Evolutionary conservation across 805 yeast genomes (phyloP), one percentile per base, ranked within the genome.

Genomic region (Spathaspora sp.): DNA sequence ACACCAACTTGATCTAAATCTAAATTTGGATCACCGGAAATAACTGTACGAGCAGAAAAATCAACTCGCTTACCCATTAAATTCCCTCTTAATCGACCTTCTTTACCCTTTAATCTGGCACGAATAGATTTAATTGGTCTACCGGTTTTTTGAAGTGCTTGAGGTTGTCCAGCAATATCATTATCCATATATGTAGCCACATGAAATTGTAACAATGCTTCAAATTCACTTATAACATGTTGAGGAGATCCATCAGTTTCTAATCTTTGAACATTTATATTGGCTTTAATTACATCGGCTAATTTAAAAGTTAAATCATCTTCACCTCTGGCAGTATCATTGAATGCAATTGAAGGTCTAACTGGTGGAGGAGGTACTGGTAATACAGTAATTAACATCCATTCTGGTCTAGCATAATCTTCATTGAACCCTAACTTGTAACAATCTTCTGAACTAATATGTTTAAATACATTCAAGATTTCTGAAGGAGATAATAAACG

Each of bases 281-380:
- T 94, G 3, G 99, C 98, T 70, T 94, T 94, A 63, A 94, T 75
- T 48, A 94, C 92, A 79, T 94, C 99, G 8, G 98, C 97, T 58
- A 94, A 78, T 72, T 94, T 94, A 69, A 92, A 94, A 1, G 99
- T 94, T 72, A 94, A 86, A 79, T 94, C 99, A 82, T 94, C 99
- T 70, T 94, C 99, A 60, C 98, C 97, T 75, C 99, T 85, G 55
- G 96, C 97, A 10, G 97, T 89, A 67, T 94, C 99, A 60, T 94
- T 94, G 63, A 94, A 92, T 1, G 99, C 97, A 74, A 94, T 94
- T 20, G 97, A 89, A 10, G 99, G 99, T 70, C 99, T 86, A 32
- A 94, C 99, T 35, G 97, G 98, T 55, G 99, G 99, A 48, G 99
- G 99, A 44, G 99, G 99, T 17, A 94, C 99, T 1, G 99, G 99